Evolutionary conservation across 768 basidiomycete species (phyloP), one percentile per base, ranked within the genome.

Genomic region (Dioszegia crocea): DNA sequence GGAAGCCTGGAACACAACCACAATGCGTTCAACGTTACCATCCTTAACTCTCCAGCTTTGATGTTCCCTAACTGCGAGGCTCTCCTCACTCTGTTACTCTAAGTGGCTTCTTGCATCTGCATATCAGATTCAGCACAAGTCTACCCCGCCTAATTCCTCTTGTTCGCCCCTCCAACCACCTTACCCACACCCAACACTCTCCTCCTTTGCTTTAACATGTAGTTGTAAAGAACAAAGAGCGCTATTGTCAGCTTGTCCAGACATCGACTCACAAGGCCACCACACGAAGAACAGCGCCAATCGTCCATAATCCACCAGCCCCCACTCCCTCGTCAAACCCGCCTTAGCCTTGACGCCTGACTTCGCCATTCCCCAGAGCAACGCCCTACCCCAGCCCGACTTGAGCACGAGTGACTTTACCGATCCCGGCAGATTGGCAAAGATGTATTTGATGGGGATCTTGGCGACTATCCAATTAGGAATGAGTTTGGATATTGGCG

Each of bases 191-290:
- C 81, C 38, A 84, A 79, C 10, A 84, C 82, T 74, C 82, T 85
- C 55, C 79, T 72, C 36, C 85, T 78, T 66, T 83, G 84, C 53
- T 75, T 79, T 44, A 84, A 79, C 85, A 86, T 85, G 71, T 86
- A 80, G 38, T 80, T 79, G 71, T 83, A 84, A 73, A 85, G 79
- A 62, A 82, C 76, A 67, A 82, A 84, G 46, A 85, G 75, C 10
- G 80, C 82, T 83, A 63, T 52, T 24, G 51, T 59, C 54, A 48
- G 44, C 23, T 48, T 9, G 21, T 29, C 36, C 2, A 27, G 26
- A 38, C 31, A 8, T 8, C n/a, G 26, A 79, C 82, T 68, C 70
- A 94, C 93, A 84, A 44, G 91, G 91, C 84, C 89, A 91, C 93
- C 94, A 97, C 33, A 85, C 80, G 12, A 83, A 57, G 77, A 93